Evolutionary conservation across 2,329 filamentous ascomycete genomes (phyloP).

Genomic region (Colletotrichum cereale): DNA sequence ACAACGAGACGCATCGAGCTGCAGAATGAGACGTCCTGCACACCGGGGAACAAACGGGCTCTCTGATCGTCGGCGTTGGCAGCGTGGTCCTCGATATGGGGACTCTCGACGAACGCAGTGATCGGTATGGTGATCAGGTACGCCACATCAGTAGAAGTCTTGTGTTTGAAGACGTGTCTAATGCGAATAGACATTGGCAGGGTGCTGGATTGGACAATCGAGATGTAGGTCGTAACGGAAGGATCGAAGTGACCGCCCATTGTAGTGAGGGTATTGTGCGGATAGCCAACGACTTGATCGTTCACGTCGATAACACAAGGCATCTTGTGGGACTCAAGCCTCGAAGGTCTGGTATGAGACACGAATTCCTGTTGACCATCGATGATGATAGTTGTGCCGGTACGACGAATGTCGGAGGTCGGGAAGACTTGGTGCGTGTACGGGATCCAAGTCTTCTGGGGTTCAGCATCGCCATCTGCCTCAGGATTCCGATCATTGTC

Average conservation of each 20-base stretch:
- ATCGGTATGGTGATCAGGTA: not conserved
- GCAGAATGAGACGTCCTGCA: not conserved
- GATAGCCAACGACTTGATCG: not conserved
- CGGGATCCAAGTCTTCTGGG: no score
- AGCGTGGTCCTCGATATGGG: not conserved
- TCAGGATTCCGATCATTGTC: no score
- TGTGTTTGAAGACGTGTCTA: not conserved
- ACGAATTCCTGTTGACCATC: not conserved
- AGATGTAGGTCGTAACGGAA: not conserved
- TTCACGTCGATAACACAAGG: not conserved
- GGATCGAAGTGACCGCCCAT: not conserved
- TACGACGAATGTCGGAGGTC: no score
- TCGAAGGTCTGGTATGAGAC: not conserved
- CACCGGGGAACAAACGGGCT: not conserved
- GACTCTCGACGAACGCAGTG: not conserved
- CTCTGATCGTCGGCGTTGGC: not conserved
- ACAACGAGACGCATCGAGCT: not conserved
- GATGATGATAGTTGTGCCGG: no score
- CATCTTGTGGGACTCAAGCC: not conserved
- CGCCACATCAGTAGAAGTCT: not conserved
- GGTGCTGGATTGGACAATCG: not conserved
- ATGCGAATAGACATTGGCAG: not conserved
- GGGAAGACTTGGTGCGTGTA: no score
- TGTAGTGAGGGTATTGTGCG: not conserved
- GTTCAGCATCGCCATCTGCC: no score